Evolutionary conservation across 2,329 filamentous ascomycete genomes (phyloP), one percentile per base, ranked within the genome.

Genomic region (Nannizzia gypsea): DNA sequence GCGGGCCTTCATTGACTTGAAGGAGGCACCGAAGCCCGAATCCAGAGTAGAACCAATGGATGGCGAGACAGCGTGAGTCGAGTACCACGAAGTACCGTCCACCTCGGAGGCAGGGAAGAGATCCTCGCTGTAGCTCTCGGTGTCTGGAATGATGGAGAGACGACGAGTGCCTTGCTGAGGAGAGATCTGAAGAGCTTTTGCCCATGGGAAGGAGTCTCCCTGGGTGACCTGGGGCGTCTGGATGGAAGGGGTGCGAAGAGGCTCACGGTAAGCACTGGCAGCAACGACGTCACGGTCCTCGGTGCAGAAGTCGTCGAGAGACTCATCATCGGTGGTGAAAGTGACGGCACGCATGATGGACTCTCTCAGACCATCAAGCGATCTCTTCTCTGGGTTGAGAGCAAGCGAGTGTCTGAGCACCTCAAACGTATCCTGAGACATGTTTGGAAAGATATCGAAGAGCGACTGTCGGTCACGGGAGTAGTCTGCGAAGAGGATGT

Each of bases 381-480:
- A 95, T 59, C 93, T 88, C 79, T 90, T 95, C 72, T 81, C 83
- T 9, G 93, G 93, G 70, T 99, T 92, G 66, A 99, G 77, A 67
- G 89, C 89, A 83, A 99, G 83, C 73, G 89, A 95, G 75, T 95
- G 83, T 58, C 86, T 84, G 73, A 99, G 84, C 66, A 99, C 89
- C 74, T 96, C 90, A 69, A 89, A 99, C 0, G 93, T 96, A 73
- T 99, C 93, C 73, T 96, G 90, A 56, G 92, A 97, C 92, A 99
- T 96, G 73, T 89, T 91, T 42, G 93, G 91, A 74, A 99, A 99
- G 68, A 97, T 89, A 72, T 99, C 93, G 72, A 99, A 99, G 61
- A 99, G 83, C 44, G 89, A 95, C 74, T 97, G 91, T 73, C 90
- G 90, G 76, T 99, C 92, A 61, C 88, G 85, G 57, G 87, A 88